Conservation (phyloP, 2,329 filamentous ascomycete genomes). For the Claviceps citrina region DNA sequence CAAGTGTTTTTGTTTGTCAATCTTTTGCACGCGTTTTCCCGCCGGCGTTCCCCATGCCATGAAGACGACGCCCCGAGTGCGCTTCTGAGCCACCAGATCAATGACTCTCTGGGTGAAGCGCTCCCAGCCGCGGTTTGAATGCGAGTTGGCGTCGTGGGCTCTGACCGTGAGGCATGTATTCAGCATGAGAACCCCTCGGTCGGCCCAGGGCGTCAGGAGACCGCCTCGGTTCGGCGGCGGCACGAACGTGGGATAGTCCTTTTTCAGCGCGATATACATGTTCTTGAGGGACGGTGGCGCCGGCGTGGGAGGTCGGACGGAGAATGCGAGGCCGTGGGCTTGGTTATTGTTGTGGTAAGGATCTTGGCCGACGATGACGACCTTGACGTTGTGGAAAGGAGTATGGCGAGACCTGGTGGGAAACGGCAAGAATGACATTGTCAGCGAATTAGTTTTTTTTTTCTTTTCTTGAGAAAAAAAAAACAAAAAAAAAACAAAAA, state of each 20-base stretch:
- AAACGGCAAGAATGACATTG: not conserved
- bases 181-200: slow-evolving; percentile 79
- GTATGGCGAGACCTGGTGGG: slow-evolving; percentile 47
- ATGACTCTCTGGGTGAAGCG: slow-evolving; percentile 82
- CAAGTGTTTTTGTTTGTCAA: slow-evolving; percentile 60
- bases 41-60: slow-evolving; percentile 86
- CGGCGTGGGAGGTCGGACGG: slow-evolving; percentile 72
- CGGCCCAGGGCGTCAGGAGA: slow-evolving; percentile 82
- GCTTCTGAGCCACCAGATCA: slow-evolving; percentile 64
- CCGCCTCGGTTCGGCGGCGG: slow-evolving; percentile 64
- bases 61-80: slow-evolving; percentile 75
- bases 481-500: no score
- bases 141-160: slow-evolving; percentile 73
- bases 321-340: slow-evolving; percentile 92
- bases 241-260: slow-evolving; percentile 71
- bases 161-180: slow-evolving; percentile 93
- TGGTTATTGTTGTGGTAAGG: slow-evolving; percentile 94
- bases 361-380: slow-evolving; percentile 88
- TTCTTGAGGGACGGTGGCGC: slow-evolving; percentile 85
- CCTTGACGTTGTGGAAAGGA: slow-evolving; percentile 74
- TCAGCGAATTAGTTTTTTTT: no score
- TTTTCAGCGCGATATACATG: slow-evolving; percentile 78
- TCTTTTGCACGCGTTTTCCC: slow-evolving; percentile 57
- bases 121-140: slow-evolving; percentile 83
- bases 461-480: no score